These are phyloP conservation scores for Penicillium sp. DNA, from an alignment of 2,329 filamentous ascomycete species.

Conservation along the genomic window DNA sequence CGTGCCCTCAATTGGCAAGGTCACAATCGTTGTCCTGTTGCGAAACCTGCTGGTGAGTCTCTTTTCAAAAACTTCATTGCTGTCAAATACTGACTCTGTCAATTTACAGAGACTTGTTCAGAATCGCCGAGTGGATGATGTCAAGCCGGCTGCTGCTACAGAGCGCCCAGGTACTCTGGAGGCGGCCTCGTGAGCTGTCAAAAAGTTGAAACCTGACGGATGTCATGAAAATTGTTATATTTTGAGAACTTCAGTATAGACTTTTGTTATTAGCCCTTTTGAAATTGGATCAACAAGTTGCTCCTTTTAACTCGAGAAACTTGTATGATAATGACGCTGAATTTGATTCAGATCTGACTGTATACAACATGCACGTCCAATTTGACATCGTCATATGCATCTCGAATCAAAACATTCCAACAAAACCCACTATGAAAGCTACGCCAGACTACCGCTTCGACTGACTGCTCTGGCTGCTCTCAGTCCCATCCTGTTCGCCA, in stretches of 20 bases:
- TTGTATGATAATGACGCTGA: neutral
- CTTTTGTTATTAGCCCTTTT: slow-evolving; percentile 20
- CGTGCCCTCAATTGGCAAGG: slow-evolving; percentile 93
- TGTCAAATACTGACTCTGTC: neutral
- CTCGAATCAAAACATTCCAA: neutral
- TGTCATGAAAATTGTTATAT: slow-evolving; percentile 10
- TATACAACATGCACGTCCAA: slow-evolving; percentile 4
- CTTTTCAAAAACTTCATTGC: no score
- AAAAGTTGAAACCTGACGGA: slow-evolving; percentile 7
- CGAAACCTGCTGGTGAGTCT: slow-evolving; percentile 75
- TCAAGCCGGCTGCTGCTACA: slow-evolving; percentile 38
- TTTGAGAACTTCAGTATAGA: slow-evolving; percentile 17
- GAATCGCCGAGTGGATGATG: slow-evolving; percentile 38
- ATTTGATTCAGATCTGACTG: neutral
- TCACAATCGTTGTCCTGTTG: slow-evolving; percentile 86
- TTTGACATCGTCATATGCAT: slow-evolving; percentile 5
- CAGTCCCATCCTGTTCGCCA: neutral
- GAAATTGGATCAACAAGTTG: slow-evolving; percentile 1
- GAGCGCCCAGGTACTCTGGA: slow-evolving; percentile 41
- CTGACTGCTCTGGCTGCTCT: slow-evolving; percentile 10
- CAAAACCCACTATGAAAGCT: no score
- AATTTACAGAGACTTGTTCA: slow-evolving; percentile 40
- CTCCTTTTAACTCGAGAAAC: slow-evolving; percentile 3
- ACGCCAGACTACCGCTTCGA: slow-evolving; percentile 17
- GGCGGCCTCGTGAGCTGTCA: slow-evolving; percentile 19